A percentile compares a stretch with the other conserved stretches of the same genome.
Conservation (phyloP, 164 flowering plant species). For the Nymphaea colorata region DNA sequence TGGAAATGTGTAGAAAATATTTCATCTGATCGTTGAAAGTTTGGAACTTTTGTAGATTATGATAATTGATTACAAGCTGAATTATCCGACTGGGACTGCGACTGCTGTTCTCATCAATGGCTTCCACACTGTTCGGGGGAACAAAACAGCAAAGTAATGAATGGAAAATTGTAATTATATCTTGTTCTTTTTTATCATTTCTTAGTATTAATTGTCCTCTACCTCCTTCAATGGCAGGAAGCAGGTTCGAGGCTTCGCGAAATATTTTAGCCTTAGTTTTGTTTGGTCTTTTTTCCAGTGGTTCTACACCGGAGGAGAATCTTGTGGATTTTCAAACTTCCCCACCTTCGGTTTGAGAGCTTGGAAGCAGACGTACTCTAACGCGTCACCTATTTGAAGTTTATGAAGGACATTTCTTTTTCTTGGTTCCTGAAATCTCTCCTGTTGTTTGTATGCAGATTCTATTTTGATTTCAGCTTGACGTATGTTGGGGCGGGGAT, state of each 20-base stretch:
- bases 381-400: background rate
- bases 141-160: conserved; percentile 52
- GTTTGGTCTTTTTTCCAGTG: conserved; percentile 14
- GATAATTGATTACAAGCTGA: conserved; percentile 73
- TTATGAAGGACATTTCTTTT: background rate
- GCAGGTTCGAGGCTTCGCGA: conserved; percentile 10
- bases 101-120: conserved; percentile 90
- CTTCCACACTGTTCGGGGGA: conserved; percentile 51
- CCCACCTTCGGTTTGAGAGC: conserved; percentile 14
- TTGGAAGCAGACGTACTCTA: conserved; percentile 9
- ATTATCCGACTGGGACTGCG: conserved; percentile 80
- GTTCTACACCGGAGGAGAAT: conserved; percentile 14
- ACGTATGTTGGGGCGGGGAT: conserved; percentile 91
- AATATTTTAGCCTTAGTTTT: conserved; percentile 10
- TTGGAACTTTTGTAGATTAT: conserved; percentile 11
- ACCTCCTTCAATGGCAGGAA: background rate
- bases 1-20: background rate
- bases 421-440: background rate
- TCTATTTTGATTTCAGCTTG: conserved; percentile 73
- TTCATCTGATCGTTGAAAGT: background rate
- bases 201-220: background rate
- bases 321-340: conserved; percentile 14
- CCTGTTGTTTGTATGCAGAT: conserved; percentile 38
- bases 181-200: background rate
- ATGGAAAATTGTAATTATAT: no score